phyloP scores from a whole-genome alignment of 225 moss, liverwort and hornwort genomes.

The Pseudoscleropodium purum region DNA sequence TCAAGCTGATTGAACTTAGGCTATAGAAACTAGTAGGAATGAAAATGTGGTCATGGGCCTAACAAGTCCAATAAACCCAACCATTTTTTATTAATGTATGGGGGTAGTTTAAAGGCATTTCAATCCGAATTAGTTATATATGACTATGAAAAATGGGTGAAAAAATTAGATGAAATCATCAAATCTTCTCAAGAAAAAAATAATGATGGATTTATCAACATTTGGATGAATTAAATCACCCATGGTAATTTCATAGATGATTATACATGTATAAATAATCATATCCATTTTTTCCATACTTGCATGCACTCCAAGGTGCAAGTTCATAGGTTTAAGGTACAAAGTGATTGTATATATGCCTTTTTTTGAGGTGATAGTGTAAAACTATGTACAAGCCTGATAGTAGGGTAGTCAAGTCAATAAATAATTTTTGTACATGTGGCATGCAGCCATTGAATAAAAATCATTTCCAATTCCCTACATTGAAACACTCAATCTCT shows the following conservation, averaged over 20 bases:
- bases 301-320: background rate
- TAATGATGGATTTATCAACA: background rate
- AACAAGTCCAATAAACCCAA: background rate
- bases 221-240: background rate
- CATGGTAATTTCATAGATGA: background rate
- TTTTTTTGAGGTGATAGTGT: too few relatives aligned
- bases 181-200: background rate
- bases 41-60: accelerated
- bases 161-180: background rate
- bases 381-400: too few relatives aligned
- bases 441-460: too few relatives aligned
- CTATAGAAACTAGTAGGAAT: background rate
- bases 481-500: too few relatives aligned
- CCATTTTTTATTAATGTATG: accelerated
- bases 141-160: background rate
- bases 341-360: too few relatives aligned
- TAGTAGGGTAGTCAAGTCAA: too few relatives aligned
- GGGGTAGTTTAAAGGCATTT: background rate
- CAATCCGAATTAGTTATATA: background rate
- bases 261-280: background rate
- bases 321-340: too few relatives aligned
- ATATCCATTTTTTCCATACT: background rate
- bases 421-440: too few relatives aligned
- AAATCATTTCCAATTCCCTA: too few relatives aligned
- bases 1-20: background rate